Evolutionary conservation across 2,329 filamentous ascomycete genomes (phyloP), one percentile per base, ranked within the genome.

Genomic region (Verticillium klebahnii): DNA sequence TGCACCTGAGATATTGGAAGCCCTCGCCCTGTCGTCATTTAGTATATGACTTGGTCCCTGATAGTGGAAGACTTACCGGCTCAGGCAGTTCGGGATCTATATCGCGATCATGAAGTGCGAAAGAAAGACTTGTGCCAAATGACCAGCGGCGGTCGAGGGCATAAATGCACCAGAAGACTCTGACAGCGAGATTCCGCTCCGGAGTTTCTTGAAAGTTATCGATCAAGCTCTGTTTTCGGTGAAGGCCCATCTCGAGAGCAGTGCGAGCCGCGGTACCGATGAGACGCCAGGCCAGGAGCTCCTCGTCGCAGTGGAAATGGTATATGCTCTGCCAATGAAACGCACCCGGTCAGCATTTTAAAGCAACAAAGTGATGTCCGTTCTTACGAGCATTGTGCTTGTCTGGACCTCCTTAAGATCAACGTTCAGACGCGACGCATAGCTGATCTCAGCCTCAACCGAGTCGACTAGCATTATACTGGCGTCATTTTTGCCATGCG

Each of bases 81-180:
- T 81, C 75, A 0, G 79, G 78, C 1, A 83, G 65, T 40, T 77
- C 75, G 0, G 79, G 77, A 58, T 83, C 81, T 62, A 83, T 79
- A 57, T 82, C 81, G 0, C 75, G 74, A 60, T 83, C 80, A 12
- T 79, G 73, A 5, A 83, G 72, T 0, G 77, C 76, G 65, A 82
- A 83, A 0, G 80, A 80, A 23, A 83, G 66, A 14, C 80, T 80
- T 0, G 80, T 82, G 2, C 80, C 80, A 37, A 83, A 81, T 11
- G 79, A 82, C 78, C 80, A 84, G 25, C 81, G 77, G 1, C 80
- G 77, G 58, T 83, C 81, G 0, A 84, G 74, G 0, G 81, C 77
- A 60, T 83, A 83, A 19, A 82, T 78, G 34, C 76, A 80, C 80
- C 81, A 84, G 63, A 83, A 83, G 0, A 82, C 73, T 1, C 73